Base-by-base conservation (phyloP, 2,329 filamentous ascomycete species). In the Cladobotryum protrusum region DNA sequence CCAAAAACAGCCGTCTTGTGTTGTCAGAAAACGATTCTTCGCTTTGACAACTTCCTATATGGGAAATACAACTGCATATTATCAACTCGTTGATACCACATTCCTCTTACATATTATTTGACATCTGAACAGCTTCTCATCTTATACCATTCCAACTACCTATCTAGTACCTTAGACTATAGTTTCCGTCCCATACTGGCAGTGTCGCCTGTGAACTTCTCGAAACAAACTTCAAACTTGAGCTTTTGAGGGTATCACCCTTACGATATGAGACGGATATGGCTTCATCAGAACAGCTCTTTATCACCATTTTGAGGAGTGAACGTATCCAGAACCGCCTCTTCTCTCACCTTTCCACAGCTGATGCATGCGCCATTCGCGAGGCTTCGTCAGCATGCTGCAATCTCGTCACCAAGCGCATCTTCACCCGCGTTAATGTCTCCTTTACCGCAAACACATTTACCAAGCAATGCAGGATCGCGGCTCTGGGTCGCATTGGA, bases 371-470 rank as follows among this genome's bases (percentile, higher is more conserved):
- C 69, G 72, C 76, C 55, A 61, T 90, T 47, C 82, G 87, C 53
- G 75, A 85, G 48, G 77, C 83, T 59, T 86, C 80, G 60, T 82
- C 85, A 59, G 83, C 86, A 58, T 86, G 83, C 69, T 84, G 82
- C 65, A 81, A 84, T 57, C 74, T 86, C 57, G 76, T 85, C 61
- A 87, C 86, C 58, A 82, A 80, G 63, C 72, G 75, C 49, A 76
- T 89, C 60, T 91, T 91, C 72, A 71, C 80, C 57, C 78, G 84
- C 67, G 75, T 86, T 63, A 76, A 80, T 62, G 67, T 89, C 62
- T 87, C 81, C 59, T 90, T 91, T 70, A 80, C 81, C 29, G 73
- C 87, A 45, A 86, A 78, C 61, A 85, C 85, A 51, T 91, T 95
- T 64, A 90, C 87, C 46, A 85, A 83, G 59, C 81, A 84, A 33